phyloP scores from a whole-genome alignment of 176 grass and related monocot genomes.

The Oryza meridionalis region DNA sequence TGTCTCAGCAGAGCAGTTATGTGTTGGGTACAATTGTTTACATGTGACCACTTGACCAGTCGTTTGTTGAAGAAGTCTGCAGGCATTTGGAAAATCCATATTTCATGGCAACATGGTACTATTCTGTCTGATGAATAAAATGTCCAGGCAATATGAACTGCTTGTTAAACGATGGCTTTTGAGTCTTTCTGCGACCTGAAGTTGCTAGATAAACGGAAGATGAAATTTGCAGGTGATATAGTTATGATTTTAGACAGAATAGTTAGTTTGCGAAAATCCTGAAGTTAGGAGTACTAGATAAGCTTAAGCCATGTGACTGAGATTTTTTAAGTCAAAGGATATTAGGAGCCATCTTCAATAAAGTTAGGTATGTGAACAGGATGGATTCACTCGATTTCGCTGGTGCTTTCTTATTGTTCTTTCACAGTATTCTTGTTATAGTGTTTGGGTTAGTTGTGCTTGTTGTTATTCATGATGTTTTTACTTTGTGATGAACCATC shows the following conservation, averaged over 20 bases:
- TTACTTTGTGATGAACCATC: background rate
- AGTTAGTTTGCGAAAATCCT: background rate
- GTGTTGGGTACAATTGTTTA: background rate
- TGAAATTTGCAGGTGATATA: background rate
- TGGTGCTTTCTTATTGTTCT: background rate
- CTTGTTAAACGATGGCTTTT: background rate
- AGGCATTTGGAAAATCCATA: background rate
- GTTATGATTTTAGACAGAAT: conserved; percentile 6
- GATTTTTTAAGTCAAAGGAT: conserved; percentile 6
- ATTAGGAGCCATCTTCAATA: conserved; percentile 23
- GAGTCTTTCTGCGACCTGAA: background rate
- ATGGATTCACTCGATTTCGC: background rate
- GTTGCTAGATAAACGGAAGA: background rate
- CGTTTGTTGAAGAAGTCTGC: background rate
- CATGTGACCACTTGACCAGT: no score
- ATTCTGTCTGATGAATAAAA: background rate
- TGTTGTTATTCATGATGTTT: background rate
- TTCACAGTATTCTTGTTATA: conserved; percentile 8
- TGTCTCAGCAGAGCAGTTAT: background rate
- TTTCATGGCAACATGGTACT: background rate
- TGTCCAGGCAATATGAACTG: background rate
- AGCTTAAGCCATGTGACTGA: background rate
- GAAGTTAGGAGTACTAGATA: background rate
- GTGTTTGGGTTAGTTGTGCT: background rate
- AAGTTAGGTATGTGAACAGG: background rate